Evolutionary conservation across 2,329 filamentous ascomycete genomes (phyloP).

Genomic region (Neopestalotiopsis sp.): DNA sequence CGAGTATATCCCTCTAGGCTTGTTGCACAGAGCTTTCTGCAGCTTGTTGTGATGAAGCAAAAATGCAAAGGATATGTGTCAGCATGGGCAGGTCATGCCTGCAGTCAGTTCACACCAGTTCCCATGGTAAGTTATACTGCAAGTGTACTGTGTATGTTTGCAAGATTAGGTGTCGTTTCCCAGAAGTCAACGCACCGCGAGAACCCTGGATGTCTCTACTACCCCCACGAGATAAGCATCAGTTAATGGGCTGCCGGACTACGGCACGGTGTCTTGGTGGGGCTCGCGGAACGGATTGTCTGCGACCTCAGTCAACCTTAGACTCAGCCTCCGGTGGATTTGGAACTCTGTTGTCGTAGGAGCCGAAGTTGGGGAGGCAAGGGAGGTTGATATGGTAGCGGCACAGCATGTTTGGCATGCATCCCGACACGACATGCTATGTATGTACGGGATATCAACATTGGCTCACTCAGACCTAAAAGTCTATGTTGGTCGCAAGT

Average conservation of each 20-base stretch:
- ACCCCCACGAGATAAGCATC: slow-evolving; percentile 1
- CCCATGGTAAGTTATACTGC: neutral
- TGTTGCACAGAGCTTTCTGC: neutral
- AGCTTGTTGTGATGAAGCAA: neutral
- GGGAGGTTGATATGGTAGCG: neutral
- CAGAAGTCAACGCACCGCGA: neutral
- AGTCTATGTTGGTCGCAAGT: neutral
- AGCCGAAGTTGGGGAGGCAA: neutral
- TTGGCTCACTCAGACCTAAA: neutral
- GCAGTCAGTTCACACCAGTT: neutral
- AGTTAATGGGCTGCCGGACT: neutral
- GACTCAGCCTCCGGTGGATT: neutral
- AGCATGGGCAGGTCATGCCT: neutral
- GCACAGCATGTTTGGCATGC: neutral
- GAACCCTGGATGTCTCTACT: neutral
- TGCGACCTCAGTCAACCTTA: neutral
- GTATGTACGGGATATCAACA: neutral
- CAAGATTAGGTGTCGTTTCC: neutral
- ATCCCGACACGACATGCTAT: neutral
- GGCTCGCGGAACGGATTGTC: neutral
- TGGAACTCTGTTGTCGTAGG: neutral
- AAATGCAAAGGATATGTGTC: neutral
- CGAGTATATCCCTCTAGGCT: neutral
- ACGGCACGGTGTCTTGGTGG: neutral
- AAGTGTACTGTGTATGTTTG: neutral